phyloP scores from a whole-genome alignment of 371 early-diverging fungal species.

The Cladochytrium tenue region DNA sequence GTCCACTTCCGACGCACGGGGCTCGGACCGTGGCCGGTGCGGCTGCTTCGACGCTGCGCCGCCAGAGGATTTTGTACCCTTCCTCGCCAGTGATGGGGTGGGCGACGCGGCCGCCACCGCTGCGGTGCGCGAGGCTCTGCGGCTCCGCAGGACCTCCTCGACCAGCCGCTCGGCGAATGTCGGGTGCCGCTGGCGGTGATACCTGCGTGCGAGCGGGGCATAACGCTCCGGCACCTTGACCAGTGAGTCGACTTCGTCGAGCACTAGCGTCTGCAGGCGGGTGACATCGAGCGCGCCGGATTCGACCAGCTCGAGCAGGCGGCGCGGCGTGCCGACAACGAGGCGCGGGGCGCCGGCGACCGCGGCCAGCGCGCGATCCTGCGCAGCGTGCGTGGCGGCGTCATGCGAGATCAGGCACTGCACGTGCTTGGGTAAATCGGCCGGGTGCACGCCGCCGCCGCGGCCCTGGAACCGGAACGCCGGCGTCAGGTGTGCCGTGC shows the following conservation, averaged over 20 bases:
- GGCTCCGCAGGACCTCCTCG: slow-evolving; percentile 41
- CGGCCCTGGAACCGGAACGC: too few relatives aligned
- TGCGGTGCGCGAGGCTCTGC: slow-evolving; percentile 4
- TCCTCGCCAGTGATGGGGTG: too few relatives aligned
- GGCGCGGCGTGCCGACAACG: slow-evolving; percentile 69
- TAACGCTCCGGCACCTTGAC: slow-evolving; percentile 62
- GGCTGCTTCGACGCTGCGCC: neutral
- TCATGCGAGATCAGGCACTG: slow-evolving; percentile 12
- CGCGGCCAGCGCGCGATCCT: slow-evolving; percentile 18
- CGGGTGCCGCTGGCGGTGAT: slow-evolving; percentile 63
- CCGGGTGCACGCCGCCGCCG: slow-evolving; percentile 7
- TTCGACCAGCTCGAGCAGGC: slow-evolving; percentile 52
- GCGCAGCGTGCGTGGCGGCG: slow-evolving; percentile 9
- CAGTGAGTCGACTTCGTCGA: slow-evolving; percentile 81
- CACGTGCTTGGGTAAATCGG: slow-evolving; percentile 21
- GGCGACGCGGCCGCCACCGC: neutral
- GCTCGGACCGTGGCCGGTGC: neutral
- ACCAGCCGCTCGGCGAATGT: slow-evolving; percentile 65
- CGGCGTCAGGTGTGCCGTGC: neutral
- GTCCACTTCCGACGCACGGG: neutral
- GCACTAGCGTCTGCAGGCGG: slow-evolving; percentile 56
- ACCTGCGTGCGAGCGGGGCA: slow-evolving; percentile 51
- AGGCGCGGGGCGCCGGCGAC: slow-evolving; percentile 48
- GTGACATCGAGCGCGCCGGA: slow-evolving; percentile 45
- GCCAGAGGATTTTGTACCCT: too few relatives aligned